A percentile compares a stretch with the other conserved stretches of the same genome.
Evolutionary conservation across 352 stramenopile species (phyloP).

Genomic region (Pythium aquatile): DNA sequence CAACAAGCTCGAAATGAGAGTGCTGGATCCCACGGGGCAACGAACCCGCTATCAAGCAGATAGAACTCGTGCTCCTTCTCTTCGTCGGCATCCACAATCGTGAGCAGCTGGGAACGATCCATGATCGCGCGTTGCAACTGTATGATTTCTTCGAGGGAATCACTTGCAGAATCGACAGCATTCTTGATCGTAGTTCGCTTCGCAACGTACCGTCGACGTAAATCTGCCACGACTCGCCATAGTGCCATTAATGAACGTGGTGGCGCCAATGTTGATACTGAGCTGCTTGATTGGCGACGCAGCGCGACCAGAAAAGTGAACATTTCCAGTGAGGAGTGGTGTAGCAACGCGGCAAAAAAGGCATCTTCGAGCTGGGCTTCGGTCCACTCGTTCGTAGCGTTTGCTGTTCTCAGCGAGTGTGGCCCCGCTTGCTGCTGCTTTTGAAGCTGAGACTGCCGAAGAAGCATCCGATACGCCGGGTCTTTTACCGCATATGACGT

Average conservation of each 20-base stretch:
- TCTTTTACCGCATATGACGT: slow-evolving; percentile 47
- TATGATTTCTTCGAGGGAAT: not conserved
- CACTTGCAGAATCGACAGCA: not conserved
- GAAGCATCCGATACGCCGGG: slow-evolving; percentile 65
- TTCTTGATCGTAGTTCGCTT: slow-evolving; percentile 28
- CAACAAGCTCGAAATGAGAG: slow-evolving; percentile 11
- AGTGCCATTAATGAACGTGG: slow-evolving; percentile 26
- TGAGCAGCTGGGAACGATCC: slow-evolving; percentile 18
- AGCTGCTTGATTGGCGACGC: not conserved
- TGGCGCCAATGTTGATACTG: not conserved
- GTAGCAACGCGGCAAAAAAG: slow-evolving; percentile 54
- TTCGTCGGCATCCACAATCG: slow-evolving; percentile 21
- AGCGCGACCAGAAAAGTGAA: slow-evolving; percentile 38
- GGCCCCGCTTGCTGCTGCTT: not conserved
- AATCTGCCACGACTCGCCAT: slow-evolving; percentile 61
- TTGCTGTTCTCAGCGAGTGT: not conserved
- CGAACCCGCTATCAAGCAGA: slow-evolving; percentile 28
- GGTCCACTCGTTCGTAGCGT: not conserved
- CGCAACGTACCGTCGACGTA: slow-evolving; percentile 28
- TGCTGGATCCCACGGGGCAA: slow-evolving; percentile 25
- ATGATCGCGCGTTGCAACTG: slow-evolving; percentile 10
- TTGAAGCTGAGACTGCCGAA: slow-evolving; percentile 37
- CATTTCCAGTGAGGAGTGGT: slow-evolving; percentile 41
- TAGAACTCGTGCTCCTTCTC: slow-evolving; percentile 24
- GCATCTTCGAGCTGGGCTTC: slow-evolving; percentile 43